Conservation (phyloP, 306 rosid genomes). For the Casuarina equisetifolia region DNA sequence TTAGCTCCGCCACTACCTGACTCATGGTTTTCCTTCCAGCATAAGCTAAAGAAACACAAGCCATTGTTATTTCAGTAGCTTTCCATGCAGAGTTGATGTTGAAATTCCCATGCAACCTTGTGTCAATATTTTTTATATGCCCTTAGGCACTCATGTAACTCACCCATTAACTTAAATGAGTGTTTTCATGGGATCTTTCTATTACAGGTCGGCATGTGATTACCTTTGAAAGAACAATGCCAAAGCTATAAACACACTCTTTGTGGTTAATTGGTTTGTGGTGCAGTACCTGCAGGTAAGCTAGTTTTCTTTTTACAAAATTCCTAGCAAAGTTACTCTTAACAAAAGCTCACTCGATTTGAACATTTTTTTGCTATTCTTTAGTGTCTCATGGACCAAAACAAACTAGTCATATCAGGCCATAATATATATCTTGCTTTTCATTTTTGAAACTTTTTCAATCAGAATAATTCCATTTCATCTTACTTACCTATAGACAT, state of each 20-base stretch:
- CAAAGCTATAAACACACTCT: conserved; percentile 29
- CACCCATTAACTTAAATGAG: conserved; percentile 17
- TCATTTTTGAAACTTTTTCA: too few relatives aligned
- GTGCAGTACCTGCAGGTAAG: too few relatives aligned
- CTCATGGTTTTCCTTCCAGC: too few relatives aligned
- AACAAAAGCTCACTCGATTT: too few relatives aligned
- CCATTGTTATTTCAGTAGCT: conserved; percentile 25
- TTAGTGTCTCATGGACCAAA: too few relatives aligned
- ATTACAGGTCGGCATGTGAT: conserved; percentile 6
- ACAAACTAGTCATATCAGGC: too few relatives aligned
- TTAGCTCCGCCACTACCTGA: too few relatives aligned
- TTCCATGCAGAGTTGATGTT: conserved; percentile 4
- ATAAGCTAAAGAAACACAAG: conserved; percentile 1
- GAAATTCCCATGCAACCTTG: conserved; percentile 6
- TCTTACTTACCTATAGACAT: too few relatives aligned
- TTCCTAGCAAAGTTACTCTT: too few relatives aligned
- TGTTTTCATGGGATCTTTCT: background rate
- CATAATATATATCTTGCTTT: background rate
- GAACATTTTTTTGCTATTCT: too few relatives aligned
- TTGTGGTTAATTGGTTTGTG: conserved; percentile 4
- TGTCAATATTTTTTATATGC: conserved; percentile 4
- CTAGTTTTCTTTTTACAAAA: too few relatives aligned
- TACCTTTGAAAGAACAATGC: conserved; percentile 15
- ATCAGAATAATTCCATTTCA: too few relatives aligned
- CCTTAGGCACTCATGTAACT: background rate